Base-by-base conservation (phyloP, 192 early-diverging fungal genomes). In the Coemansia sp. region DNA sequence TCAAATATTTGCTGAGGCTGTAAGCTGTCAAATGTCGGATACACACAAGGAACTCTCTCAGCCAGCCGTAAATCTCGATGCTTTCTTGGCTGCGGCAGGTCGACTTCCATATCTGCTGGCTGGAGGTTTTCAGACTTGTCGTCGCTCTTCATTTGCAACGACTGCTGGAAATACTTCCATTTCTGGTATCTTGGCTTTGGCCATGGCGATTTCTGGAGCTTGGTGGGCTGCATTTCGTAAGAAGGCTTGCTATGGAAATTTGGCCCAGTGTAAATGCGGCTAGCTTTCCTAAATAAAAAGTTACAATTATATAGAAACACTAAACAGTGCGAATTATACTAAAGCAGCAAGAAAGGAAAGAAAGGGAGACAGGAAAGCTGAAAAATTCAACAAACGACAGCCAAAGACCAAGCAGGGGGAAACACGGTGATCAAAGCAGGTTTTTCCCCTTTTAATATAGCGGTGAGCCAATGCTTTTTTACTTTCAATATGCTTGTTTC, bases 91-190 rank as follows among this genome's bases (percentile, higher is more conserved):
- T 29, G 23, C 15, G 46, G 68, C 4, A 39, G 12, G 4, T 21
- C 34, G 10, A 18, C 13, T 15, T 20, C 40, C 0, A 33, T n/a
- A 21, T 60, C 51, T 7, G 62, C 9, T 1, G 23, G 16, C 28
- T 39, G 13, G 2, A 77, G 13, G 2, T 64, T 16, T 25, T 61
- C 52, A 15, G 66, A 40, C 7, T 40, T 31, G 42, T 49, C 52
- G 28, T 48, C 30, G 13, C 7, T 37, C 58, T 72, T 77, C 25
- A 33, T 30, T 0, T 2, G 9, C 21, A 77, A 25, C 7, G 61
- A 67, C 61, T 68, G 65, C 57, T 71, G 59, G 40, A 77, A 77
- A 37, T 13, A 13, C 28, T 6, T 37, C 74, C 64, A 71, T 59
- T 64, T 43, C 33, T 58, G 15, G 58, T 77, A 77, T 15, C 28